Evolutionary conservation across 257 asterid genomes (phyloP).

Genomic region (Plantago major): DNA sequence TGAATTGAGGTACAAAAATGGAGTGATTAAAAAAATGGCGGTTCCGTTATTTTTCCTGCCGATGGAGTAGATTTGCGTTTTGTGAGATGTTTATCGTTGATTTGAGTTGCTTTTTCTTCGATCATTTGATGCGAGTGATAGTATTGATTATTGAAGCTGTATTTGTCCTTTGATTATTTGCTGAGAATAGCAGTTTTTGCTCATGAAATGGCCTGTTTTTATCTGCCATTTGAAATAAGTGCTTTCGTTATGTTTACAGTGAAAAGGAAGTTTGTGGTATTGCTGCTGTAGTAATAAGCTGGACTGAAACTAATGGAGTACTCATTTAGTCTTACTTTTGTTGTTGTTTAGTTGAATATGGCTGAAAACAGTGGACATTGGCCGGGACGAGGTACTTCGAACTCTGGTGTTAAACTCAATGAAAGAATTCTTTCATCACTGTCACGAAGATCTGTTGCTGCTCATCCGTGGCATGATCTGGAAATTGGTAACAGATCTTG

Average conservation of each 20-base stretch:
- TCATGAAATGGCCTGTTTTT: neutral
- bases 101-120: too few species aligned
- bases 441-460: conserved; percentile 69
- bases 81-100: too few species aligned
- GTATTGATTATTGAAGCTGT: too few species aligned
- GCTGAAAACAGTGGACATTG: conserved; percentile 25
- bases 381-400: conserved; percentile 24
- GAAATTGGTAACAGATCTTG: conserved; percentile 54
- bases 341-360: conserved; percentile 34
- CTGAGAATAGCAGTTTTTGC: too few species aligned
- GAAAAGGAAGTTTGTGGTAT: neutral
- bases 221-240: neutral
- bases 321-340: conserved; percentile 10
- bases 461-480: conserved; percentile 98
- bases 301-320: neutral
- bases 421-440: conserved; percentile 79
- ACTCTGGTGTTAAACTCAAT: conserved; percentile 43
- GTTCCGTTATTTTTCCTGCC: too few species aligned
- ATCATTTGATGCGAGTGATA: too few species aligned
- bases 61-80: too few species aligned
- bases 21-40: too few species aligned
- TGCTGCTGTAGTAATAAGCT: neutral
- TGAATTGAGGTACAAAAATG: too few species aligned
- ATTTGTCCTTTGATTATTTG: too few species aligned
- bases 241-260: neutral